Conservation (phyloP, 208 protist genomes). For the Leptomonas pyrrhocoris region DNA sequence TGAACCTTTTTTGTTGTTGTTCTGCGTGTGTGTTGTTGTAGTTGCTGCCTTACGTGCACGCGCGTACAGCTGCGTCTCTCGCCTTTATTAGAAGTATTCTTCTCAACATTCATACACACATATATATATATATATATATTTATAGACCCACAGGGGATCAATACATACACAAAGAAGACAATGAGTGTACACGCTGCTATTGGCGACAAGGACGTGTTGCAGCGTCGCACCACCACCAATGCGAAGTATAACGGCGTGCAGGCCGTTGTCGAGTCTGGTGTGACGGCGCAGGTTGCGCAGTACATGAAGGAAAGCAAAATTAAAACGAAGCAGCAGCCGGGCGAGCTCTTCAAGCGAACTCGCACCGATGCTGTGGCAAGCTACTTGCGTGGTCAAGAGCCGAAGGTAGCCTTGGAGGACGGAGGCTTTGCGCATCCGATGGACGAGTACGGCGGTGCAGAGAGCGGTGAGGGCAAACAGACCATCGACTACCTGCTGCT, state of each 20-base stretch:
- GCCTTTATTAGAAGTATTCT: too few species aligned
- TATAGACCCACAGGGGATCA: too few species aligned
- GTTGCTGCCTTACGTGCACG: too few species aligned
- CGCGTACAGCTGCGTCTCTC: too few species aligned
- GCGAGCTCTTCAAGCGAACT: slow-evolving; percentile 82
- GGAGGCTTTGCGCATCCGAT: slow-evolving; percentile 84
- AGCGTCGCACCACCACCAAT: slow-evolving; percentile 39
- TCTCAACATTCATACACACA: too few species aligned
- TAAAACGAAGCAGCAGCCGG: slow-evolving; percentile 54
- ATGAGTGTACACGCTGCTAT: slow-evolving; percentile 71
- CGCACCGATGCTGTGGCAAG: slow-evolving; percentile 48
- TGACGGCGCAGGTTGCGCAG: slow-evolving; percentile 68
- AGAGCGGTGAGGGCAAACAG: slow-evolving; percentile 14
- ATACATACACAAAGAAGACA: background rate
- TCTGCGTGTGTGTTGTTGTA: too few species aligned
- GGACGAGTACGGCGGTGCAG: slow-evolving; percentile 74
- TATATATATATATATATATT: too few species aligned
- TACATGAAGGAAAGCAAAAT: slow-evolving; percentile 56
- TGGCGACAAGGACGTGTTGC: slow-evolving; percentile 78
- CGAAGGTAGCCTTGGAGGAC: slow-evolving; percentile 43
- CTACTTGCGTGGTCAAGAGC: slow-evolving; percentile 40
- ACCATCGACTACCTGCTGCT: slow-evolving; percentile 67
- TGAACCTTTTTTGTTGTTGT: too few species aligned
- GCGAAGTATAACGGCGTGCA: slow-evolving; percentile 71
- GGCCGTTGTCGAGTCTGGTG: slow-evolving; percentile 84